A percentile compares a stretch with the other conserved stretches of the same genome.
Evolutionary conservation across 192 early-diverging fungal genomes (phyloP).

Genomic region (Phycomyces blakesleeanus): DNA sequence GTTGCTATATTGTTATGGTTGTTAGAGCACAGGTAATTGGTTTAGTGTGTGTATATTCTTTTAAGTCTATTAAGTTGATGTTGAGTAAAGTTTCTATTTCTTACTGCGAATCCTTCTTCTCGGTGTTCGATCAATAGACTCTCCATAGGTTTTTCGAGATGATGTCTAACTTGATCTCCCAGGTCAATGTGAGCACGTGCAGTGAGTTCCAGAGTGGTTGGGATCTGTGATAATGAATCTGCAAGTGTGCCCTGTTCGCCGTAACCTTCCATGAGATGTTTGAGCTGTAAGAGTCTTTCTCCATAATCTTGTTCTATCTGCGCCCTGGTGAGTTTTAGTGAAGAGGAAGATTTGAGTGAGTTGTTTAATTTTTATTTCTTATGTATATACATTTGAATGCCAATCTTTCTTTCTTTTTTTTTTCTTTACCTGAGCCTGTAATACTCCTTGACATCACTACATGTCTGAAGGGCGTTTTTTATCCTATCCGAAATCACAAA

Average conservation of each 20-base stretch:
- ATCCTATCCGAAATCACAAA: background rate
- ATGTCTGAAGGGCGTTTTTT: constrained; percentile 34
- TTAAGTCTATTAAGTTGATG: too few relatives aligned
- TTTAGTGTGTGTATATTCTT: too few relatives aligned
- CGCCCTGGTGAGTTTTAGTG: constrained; percentile 43
- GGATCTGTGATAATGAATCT: constrained; percentile 55
- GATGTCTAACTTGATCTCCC: constrained; percentile 58
- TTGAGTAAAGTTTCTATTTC: too few relatives aligned
- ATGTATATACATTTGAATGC: background rate
- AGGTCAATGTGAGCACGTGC: constrained; percentile 67
- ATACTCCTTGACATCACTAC: constrained; percentile 60
- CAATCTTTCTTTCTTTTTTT: too few relatives aligned
- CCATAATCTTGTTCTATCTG: constrained; percentile 71
- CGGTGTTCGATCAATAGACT: constrained; percentile 63
- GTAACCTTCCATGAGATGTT: constrained; percentile 20
- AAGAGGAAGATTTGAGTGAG: background rate
- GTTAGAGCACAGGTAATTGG: too few relatives aligned
- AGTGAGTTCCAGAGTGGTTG: constrained; percentile 57
- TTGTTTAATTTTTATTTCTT: background rate
- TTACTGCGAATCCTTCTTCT: constrained; percentile 50
- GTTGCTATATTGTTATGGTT: too few relatives aligned
- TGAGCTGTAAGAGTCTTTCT: constrained; percentile 51
- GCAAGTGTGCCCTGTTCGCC: constrained; percentile 44
- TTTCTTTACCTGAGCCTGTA: constrained; percentile 57
- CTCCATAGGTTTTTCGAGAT: constrained; percentile 57